phyloP scores from a whole-genome alignment of 495 filamentous ascomycete species.

The Cryomyces antarcticus region DNA sequence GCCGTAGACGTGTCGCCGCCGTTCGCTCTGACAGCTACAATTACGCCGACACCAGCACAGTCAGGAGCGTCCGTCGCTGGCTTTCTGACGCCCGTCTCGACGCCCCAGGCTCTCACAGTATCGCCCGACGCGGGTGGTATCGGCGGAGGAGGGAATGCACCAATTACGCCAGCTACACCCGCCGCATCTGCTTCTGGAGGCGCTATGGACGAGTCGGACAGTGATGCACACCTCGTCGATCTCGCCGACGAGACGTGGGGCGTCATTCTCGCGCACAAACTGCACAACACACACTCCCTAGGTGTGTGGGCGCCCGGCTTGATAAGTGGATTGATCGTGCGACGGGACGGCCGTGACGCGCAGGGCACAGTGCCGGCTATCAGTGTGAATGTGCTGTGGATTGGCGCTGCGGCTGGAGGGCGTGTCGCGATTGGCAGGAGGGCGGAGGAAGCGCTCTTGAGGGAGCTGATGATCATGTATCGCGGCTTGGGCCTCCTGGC shows the following conservation, averaged over 20 bases:
- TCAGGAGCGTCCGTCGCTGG: background rate
- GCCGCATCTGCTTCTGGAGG: conserved; percentile 26
- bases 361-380: conserved; percentile 1
- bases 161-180: conserved; percentile 20
- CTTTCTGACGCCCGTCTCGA: conserved; percentile 2
- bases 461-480: conserved; percentile 57
- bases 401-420: conserved; percentile 15
- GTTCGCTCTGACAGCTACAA: conserved; percentile 38
- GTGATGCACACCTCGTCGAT: conserved; percentile 58
- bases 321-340: conserved; percentile 56
- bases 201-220: conserved; percentile 25
- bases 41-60: conserved; percentile 22
- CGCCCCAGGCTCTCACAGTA: conserved; percentile 12
- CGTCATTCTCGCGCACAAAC: conserved; percentile 48
- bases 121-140: conserved; percentile 1
- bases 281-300: conserved; percentile 42
- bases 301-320: conserved; percentile 44
- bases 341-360: conserved; percentile 29
- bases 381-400: conserved; percentile 28
- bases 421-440: conserved; percentile 12
- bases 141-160: too few species aligned
- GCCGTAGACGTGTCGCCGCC: conserved; percentile 46
- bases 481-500: conserved; percentile 56
- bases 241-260: conserved; percentile 65
- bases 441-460: conserved; percentile 38